Percentiles rank a stretch among this genome's conserved stretches.
phyloP scores from a whole-genome alignment of 805 yeast genomes.

The Metschnikowia vanudenii region DNA sequence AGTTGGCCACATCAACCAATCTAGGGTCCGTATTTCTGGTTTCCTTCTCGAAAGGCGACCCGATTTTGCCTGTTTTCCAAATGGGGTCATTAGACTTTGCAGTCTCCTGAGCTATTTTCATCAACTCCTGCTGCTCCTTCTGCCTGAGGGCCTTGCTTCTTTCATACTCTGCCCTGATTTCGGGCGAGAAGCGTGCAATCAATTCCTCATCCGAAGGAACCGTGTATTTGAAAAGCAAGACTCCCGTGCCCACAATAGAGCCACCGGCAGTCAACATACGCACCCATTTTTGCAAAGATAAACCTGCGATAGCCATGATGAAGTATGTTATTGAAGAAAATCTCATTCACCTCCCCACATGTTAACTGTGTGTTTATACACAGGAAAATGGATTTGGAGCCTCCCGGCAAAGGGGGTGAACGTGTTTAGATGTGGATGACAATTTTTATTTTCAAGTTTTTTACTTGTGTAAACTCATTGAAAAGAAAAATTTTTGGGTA shows the following conservation, averaged over 20 bases:
- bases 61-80: slow-evolving; percentile 75
- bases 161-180: slow-evolving; percentile 73
- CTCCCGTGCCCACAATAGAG: slow-evolving; percentile 72
- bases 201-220: slow-evolving; percentile 86
- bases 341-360: slow-evolving; percentile 1
- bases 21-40: slow-evolving; percentile 35
- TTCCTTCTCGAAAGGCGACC: slow-evolving; percentile 64
- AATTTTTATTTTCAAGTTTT: too few species aligned
- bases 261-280: slow-evolving; percentile 59
- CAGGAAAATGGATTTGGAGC: background rate
- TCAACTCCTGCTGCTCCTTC: slow-evolving; percentile 66
- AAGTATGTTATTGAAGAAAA: background rate
- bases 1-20: slow-evolving; percentile 43
- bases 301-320: slow-evolving; percentile 7
- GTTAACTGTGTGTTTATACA: background rate
- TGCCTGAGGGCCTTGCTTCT: slow-evolving; percentile 58
- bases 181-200: slow-evolving; percentile 75
- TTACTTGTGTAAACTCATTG: too few species aligned
- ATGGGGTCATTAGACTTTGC: slow-evolving; percentile 71
- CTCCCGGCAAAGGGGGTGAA: background rate
- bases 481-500: too few species aligned
- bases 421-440: too few species aligned
- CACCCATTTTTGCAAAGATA: slow-evolving; percentile 57
- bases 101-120: slow-evolving; percentile 63
- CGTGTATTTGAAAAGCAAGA: slow-evolving; percentile 64